Evolutionary conservation across 163 green algal species (phyloP), one percentile per base, ranked within the genome.

Genomic region (Chlamydomonas reinhardtii): DNA sequence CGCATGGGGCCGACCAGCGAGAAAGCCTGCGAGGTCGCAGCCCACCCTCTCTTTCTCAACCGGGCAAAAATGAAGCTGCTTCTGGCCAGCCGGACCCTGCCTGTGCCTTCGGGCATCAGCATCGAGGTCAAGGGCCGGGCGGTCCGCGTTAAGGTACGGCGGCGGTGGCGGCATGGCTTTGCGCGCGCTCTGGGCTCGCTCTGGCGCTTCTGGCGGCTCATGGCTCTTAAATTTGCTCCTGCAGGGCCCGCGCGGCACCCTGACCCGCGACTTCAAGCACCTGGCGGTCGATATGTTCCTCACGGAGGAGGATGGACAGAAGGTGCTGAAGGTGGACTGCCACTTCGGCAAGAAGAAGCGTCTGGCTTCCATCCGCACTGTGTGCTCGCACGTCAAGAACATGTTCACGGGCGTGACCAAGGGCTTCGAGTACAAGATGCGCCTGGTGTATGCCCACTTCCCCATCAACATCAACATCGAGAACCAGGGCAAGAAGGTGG

Each of bases 371-470:
- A 97, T 99, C 89, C 95, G 98, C 78, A 99, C 98, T 22, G 91
- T 92, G 86, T 94, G 89, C 89, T 98, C 93, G 56, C 97, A 99
- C 92, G 93, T 99, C 39, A 84, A 96, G 89, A 99, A 99, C 95
- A 91, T 99, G 91, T 98, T 99, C 93, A 98, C 94, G 61, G 98
- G 98, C 48, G 97, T 99, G 61, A 99, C 96, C 79, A 97, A 97
- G 93, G 98, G 98, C 86, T 99, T 98, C 88, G 92, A 98, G 90
- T 99, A 99, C 97, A 99, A 99, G 95, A 99, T 99, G 97, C 94
- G 98, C 88, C 92, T 99, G 76, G 98, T 99, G 91, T 99, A 99
- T 85, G 97, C 97, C 34, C 98, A 99, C 88, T 99, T 99, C 88
- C 98, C 98, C 92, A 99, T 99, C 94, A 99, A 99, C 93, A 94